phyloP scores from a whole-genome alignment of 805 yeast species.

The Pichia nakasei region DNA sequence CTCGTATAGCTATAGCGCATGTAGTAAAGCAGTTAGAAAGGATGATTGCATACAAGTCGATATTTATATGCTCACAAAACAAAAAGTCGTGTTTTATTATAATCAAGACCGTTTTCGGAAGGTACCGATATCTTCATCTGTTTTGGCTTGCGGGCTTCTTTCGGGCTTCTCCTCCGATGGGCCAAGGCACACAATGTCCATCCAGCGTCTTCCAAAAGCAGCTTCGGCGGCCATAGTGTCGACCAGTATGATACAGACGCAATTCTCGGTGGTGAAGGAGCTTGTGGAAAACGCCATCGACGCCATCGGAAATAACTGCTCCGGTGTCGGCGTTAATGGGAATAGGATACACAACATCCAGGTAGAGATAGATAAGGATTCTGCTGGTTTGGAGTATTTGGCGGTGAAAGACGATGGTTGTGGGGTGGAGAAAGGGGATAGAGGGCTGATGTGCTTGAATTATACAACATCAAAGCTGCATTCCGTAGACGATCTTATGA shows the following conservation, averaged over 20 bases:
- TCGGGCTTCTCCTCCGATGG: too few species aligned
- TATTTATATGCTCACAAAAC: too few species aligned
- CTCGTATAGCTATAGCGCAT: too few species aligned
- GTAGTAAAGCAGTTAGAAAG: too few species aligned
- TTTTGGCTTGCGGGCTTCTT: too few species aligned
- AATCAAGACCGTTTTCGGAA: too few species aligned
- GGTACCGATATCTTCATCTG: too few species aligned
- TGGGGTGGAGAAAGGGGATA: constrained; percentile 27
- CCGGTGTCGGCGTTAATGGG: background rate
- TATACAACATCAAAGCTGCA: constrained; percentile 36
- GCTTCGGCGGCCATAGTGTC: constrained; percentile 19
- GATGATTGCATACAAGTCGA: too few species aligned
- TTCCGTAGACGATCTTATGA: constrained; percentile 22
- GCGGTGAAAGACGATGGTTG: constrained; percentile 33
- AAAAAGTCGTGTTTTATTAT: too few species aligned
- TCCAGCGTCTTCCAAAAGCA: constrained; percentile 12
- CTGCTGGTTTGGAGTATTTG: constrained; percentile 28
- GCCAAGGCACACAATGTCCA: background rate
- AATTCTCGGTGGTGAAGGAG: constrained; percentile 31
- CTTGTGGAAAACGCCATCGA: constrained; percentile 35
- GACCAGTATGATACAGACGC: constrained; percentile 27
- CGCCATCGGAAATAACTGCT: constrained; percentile 15
- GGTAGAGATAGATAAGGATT: constrained; percentile 30
- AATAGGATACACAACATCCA: constrained; percentile 16
- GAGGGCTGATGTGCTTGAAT: constrained; percentile 29